phyloP scores from a whole-genome alignment of 2,329 filamentous ascomycete species.

The Alternaria burnsii region DNA sequence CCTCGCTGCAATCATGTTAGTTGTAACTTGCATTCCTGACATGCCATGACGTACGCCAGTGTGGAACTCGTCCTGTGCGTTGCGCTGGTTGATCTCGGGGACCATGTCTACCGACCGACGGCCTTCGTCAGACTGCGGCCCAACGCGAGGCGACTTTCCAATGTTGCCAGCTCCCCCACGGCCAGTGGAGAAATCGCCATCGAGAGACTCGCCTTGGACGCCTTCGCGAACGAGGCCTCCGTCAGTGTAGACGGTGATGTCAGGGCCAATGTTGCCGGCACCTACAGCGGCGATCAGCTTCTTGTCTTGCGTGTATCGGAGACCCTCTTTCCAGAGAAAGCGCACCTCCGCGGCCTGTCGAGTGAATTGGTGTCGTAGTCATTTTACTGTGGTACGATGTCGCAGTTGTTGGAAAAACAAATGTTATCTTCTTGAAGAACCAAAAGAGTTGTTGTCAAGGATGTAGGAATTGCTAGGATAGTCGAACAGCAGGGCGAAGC shows the following conservation, averaged over 20 bases:
- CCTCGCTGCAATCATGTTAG: constrained; percentile 49
- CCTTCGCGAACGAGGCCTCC: constrained; percentile 59
- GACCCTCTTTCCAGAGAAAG: neutral
- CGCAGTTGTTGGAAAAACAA: constrained; percentile 17
- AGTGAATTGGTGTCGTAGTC: constrained; percentile 55
- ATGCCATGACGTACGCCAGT: constrained; percentile 51
- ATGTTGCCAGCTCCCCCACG: constrained; percentile 53
- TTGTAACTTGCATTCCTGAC: neutral
- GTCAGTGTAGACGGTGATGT: constrained; percentile 58
- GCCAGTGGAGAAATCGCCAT: constrained; percentile 53
- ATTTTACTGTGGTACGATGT: constrained; percentile 26
- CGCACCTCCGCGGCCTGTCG: constrained; percentile 67
- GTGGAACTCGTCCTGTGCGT: constrained; percentile 55
- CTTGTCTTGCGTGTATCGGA: neutral
- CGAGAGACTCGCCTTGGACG: constrained; percentile 47
- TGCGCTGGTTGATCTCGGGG: constrained; percentile 54
- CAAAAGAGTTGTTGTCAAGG: constrained; percentile 17
- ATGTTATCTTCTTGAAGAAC: constrained; percentile 8
- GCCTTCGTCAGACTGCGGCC: constrained; percentile 32
- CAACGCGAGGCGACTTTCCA: constrained; percentile 45
- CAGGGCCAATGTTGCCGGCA: constrained; percentile 66
- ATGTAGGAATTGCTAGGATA: constrained; percentile 15
- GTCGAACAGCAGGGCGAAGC: constrained; percentile 10
- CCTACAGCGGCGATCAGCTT: constrained; percentile 50
- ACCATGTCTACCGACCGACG: constrained; percentile 53